Evolutionary conservation across 495 filamentous ascomycete species (phyloP), one percentile per base, ranked within the genome.

Genomic region (Penicillium paradoxum): DNA sequence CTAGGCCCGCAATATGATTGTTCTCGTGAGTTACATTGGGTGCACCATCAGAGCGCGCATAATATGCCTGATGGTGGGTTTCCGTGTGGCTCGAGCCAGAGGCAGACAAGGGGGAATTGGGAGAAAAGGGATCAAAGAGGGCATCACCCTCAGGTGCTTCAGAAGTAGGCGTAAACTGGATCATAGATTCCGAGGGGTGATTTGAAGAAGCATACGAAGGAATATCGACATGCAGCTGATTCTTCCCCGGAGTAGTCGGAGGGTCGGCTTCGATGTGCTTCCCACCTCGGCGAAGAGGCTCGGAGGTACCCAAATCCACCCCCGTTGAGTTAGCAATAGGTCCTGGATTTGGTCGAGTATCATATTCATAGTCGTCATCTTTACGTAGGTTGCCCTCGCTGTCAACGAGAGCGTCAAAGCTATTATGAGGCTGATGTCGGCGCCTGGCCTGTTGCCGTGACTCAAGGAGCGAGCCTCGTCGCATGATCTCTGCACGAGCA

Each of bases 401-500:
- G 48, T 79, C 78, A 33, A 84, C 79, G 2, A 84, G 56, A 17
- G 77, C 58, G 53, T 83, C 81, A 56, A 84, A 83, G 21, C 65
- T 65, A 51, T 67, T 73, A 15, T 65, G 63, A 33, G 63, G 60
- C 32, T 62, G 45, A 42, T 55, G 7, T 36, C 52, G 45, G 47
- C 59, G 50, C 34, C 46, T 53, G 53, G 68, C 25, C 57, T 61
- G 50, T 2, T 66, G 63, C 15, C 66, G 67, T 41, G 69, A 69
- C 49, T 75, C 75, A 27, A 79, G 59, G 11, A 76, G 47, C 27
- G 62, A 48, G 5, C 74, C 70, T 46, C 86, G 85, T 49, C 86
- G 87, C 67, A 86, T 73, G 21, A 91, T 73, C 60, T 95, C 89
- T 57, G 87, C 86, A 36, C 86, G 76, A 57, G 84, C 85, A 52